Conservation (phyloP, 805 yeast species). For the Starmera amethionina region DNA sequence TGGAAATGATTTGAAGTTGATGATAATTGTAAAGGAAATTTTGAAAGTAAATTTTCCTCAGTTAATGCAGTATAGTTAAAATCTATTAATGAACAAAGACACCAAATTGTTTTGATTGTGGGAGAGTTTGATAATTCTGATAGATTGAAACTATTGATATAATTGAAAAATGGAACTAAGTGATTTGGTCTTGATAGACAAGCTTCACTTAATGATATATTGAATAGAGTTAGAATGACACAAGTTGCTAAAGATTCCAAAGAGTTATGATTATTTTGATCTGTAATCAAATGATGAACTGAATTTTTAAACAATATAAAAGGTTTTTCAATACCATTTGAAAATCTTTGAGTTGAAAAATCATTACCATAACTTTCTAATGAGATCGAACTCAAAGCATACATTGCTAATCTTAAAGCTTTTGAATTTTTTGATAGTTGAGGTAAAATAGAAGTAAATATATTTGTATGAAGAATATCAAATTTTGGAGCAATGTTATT, state of each 20-base stretch:
- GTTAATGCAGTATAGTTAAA: background rate
- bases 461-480: slow-evolving; percentile 1
- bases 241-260: background rate
- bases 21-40: background rate
- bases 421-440: slow-evolving; percentile 1
- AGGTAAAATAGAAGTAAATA: slow-evolving; percentile 1
- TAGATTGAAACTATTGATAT: background rate
- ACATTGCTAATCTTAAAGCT: slow-evolving; percentile 3
- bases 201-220: background rate
- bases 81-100: background rate
- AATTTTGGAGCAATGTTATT: slow-evolving; percentile 1
- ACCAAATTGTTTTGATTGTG: background rate
- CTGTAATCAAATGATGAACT: background rate
- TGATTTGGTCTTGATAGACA: background rate
- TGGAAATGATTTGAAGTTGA: background rate
- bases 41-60: background rate
- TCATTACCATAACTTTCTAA: background rate
- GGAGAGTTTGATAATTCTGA: background rate
- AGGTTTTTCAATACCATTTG: background rate
- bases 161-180: background rate
- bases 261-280: background rate
- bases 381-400: slow-evolving; percentile 3
- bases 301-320: background rate
- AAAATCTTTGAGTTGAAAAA: too few relatives aligned
- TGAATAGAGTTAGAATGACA: background rate